phyloP scores from a whole-genome alignment of 2,329 filamentous ascomycete genomes.

The Microcera coccophila region DNA sequence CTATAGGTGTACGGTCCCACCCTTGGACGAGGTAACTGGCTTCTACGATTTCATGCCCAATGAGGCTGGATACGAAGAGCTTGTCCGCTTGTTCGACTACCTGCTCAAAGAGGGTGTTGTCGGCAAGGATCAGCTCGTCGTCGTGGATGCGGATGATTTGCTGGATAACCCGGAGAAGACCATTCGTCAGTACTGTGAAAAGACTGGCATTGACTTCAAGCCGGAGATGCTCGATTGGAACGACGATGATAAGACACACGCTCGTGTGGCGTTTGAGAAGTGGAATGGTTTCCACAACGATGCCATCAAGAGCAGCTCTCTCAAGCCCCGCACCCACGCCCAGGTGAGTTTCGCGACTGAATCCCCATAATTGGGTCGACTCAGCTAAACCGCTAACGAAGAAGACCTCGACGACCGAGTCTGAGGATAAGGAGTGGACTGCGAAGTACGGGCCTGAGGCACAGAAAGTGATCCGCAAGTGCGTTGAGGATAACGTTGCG shows the following conservation, averaged over 20 bases:
- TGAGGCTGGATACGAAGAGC: slow-evolving; percentile 87
- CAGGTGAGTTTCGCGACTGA: slow-evolving; percentile 45
- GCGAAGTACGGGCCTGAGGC: slow-evolving; percentile 71
- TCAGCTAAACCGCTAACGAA: slow-evolving; percentile 35
- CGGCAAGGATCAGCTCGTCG: slow-evolving; percentile 70
- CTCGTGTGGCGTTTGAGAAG: slow-evolving; percentile 80
- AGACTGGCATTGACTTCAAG: slow-evolving; percentile 71
- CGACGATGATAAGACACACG: slow-evolving; percentile 67
- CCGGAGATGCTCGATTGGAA: slow-evolving; percentile 83
- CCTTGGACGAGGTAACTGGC: slow-evolving; percentile 74
- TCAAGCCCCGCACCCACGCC: slow-evolving; percentile 66
- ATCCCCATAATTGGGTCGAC: slow-evolving; percentile 11
- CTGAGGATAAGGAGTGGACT: slow-evolving; percentile 67
- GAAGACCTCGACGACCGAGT: slow-evolving; percentile 60
- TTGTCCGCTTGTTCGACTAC: slow-evolving; percentile 84
- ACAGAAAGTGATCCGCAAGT: slow-evolving; percentile 64
- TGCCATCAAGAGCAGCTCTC: slow-evolving; percentile 74
- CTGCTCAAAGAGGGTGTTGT: slow-evolving; percentile 66
- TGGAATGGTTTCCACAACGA: slow-evolving; percentile 98
- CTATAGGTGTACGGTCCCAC: slow-evolving; percentile 89
- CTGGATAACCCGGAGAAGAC: slow-evolving; percentile 77
- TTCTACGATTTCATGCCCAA: slow-evolving; percentile 82
- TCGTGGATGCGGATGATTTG: slow-evolving; percentile 91
- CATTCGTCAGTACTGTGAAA: slow-evolving; percentile 75
- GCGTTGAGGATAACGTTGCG: slow-evolving; percentile 66